phyloP scores from a whole-genome alignment of 2,329 filamentous ascomycete species.

The Penicillium carneum region DNA sequence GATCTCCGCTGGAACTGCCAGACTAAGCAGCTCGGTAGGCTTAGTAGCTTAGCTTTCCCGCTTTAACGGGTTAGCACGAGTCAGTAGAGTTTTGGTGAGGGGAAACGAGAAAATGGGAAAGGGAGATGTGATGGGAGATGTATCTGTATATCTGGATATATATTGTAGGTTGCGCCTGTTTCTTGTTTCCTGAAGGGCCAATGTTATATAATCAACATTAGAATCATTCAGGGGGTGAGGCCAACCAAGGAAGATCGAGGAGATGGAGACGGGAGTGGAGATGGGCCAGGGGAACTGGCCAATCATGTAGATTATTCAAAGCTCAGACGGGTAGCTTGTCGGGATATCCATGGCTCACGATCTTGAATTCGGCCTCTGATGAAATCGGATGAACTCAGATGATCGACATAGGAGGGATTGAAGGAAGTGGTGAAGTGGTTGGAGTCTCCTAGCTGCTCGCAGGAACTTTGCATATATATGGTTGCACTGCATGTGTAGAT shows the following conservation, averaged over 20 bases:
- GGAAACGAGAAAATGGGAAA: not conserved
- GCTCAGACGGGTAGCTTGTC: slow-evolving; percentile 7
- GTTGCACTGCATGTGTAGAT: not conserved
- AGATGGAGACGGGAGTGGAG: not conserved
- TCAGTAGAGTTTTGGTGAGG: not conserved
- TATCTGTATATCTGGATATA: not conserved
- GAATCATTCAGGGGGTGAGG: slow-evolving; percentile 6
- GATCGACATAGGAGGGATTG: slow-evolving; percentile 8
- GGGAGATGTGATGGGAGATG: too few species aligned
- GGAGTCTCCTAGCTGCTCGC: slow-evolving; percentile 15
- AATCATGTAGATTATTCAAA: not conserved
- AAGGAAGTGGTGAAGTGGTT: not conserved
- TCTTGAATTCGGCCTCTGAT: not conserved
- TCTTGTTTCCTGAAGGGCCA: not conserved
- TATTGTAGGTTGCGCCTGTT: not conserved
- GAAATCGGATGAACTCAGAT: not conserved
- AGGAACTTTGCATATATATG: slow-evolving; percentile 4
- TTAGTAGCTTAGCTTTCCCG: slow-evolving; percentile 9
- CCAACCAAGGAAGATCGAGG: slow-evolving; percentile 1
- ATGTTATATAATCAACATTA: not conserved
- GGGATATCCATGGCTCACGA: slow-evolving; percentile 4
- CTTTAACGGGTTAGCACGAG: slow-evolving; percentile 7
- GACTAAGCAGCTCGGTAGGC: slow-evolving; percentile 9
- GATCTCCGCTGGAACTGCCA: slow-evolving; percentile 14
- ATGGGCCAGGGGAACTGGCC: not conserved